Evolutionary conservation across 495 filamentous ascomycete species (phyloP), one percentile per base, ranked within the genome.

Genomic region (Penicillium ochrochloron): DNA sequence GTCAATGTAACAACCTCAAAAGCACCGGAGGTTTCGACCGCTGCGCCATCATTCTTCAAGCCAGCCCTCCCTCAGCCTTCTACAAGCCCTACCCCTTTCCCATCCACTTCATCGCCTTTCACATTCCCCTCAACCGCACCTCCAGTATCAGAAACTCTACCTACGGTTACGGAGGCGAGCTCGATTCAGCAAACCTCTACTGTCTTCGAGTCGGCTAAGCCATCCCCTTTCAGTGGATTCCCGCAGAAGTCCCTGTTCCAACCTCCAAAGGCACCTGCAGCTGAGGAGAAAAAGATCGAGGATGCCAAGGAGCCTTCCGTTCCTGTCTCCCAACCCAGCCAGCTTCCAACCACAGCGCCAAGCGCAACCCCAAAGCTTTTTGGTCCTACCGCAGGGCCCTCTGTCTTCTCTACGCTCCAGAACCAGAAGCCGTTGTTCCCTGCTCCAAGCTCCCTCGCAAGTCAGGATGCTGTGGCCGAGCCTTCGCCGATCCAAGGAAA

Each of bases 401-500:
- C 53, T 39, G 34, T 23, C 7, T 56, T 56, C 12, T 19, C 50
- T 54, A 4, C 48, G 4, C 44, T 48, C 6, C 50, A 54, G 17
- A 29, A 9, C 2, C 46, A 51, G 59, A 53, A 53, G 19, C 48
- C 59, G 11, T 37, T 61, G 15, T 61, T 61, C 35, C 48, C 59
- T 8, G 3, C 56, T 58, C 25, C 53, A 34, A 56, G n/a, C 23
- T 19, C 44, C 0, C 8, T 48, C 21, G 9, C 44, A 12, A 39
- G 10, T 27, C 0, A 33, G 1, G 17, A 34, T 35, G 15, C 51
- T 27, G 25, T 25, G 11, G 9, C 29, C 15, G 21, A 11, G 21
- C 21, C 21, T 17, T 2, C 53, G 1, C 10, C 33, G 6, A 6
- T 15, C 1, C 9, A 37, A 15, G 21, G 33, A 37, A 23, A 39